phyloP scores from a whole-genome alignment of 768 basidiomycete species.

The Russula ochroleuca region DNA sequence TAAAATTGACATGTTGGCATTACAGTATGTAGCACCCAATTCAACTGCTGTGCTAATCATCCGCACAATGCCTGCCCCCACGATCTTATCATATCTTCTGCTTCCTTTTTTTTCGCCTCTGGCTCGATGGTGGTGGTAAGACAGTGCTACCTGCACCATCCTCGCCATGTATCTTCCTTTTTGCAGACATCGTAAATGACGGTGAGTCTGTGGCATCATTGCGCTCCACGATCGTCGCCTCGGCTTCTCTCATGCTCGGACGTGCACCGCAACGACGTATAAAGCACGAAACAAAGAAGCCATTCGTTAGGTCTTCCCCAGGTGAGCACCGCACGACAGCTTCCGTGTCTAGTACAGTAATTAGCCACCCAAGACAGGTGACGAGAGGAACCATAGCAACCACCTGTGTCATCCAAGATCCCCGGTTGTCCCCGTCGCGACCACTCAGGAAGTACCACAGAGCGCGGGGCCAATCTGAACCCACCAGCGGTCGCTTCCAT shows the following conservation, averaged over 20 bases:
- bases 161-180: slow-evolving; percentile 10
- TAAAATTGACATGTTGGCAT: slow-evolving; percentile 21
- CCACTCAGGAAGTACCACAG: slow-evolving; percentile 78
- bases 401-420: slow-evolving; percentile 44
- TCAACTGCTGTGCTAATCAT: not conserved
- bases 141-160: not conserved
- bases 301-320: slow-evolving; percentile 85
- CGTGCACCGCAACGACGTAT: slow-evolving; percentile 34
- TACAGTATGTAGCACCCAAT: not conserved
- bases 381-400: not conserved
- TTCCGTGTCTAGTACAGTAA: slow-evolving; percentile 36
- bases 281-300: slow-evolving; percentile 98
- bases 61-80: not conserved
- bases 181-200: not conserved
- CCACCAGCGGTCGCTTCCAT: slow-evolving; percentile 56
- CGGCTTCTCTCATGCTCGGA: not conserved
- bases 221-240: not conserved
- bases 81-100: not conserved
- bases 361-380: not conserved
- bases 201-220: not conserved
- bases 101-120: slow-evolving; percentile 15
- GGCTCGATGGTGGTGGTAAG: not conserved
- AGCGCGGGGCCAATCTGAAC: slow-evolving; percentile 65
- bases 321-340: slow-evolving; percentile 71
- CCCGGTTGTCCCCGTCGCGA: slow-evolving; percentile 68